Evolutionary conservation across 2,329 filamentous ascomycete genomes (phyloP), one percentile per base, ranked within the genome.

Genomic region (Xylariaceae sp.): DNA sequence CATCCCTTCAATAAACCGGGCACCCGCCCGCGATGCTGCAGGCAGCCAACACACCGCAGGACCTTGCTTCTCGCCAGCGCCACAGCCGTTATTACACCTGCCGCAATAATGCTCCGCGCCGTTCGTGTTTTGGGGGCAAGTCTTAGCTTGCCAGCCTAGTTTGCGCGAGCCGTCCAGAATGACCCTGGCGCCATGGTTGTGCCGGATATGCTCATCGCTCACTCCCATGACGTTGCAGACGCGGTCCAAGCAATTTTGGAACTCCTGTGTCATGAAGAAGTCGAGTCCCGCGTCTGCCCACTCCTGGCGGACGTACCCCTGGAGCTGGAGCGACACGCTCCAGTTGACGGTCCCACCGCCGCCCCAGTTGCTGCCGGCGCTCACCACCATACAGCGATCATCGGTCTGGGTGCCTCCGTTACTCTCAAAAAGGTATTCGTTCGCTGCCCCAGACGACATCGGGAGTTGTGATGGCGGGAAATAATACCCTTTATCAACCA

Each of bases 281-380:
- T 77, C 76, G 2, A 90, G 70, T 0, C 83, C 82, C 6, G 68
- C 64, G 45, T 74, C 69, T 0, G 83, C 79, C 86, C 87, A 90
- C 68, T 89, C 85, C 59, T 80, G 73, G 3, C 86, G 78, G 0
- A 89, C 85, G 58, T 76, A 85, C 3, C 76, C 78, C 62, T 86
- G 85, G 0, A 84, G 84, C 48, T 70, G 69, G 18, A 74, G 63
- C 47, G 65, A 67, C 7, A 70, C 72, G 46, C 70, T 82, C 86
- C 86, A 89, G 64, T 90, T 90, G 53, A 89, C 70, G 0, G 84
- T 86, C 5, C 86, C 86, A 19, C 87, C 87, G 13, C 87, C 87
- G n/a, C 87, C 87, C 78, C 83, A 89, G 2, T 77, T 77, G 41
- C 79, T 78, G 0, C 84, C 87, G 0, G 84, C 78, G 2, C 85